These are phyloP conservation scores for Trichoderma koningiopsis DNA, from an alignment of 2,329 filamentous ascomycete species.

Conservation along the genomic window DNA sequence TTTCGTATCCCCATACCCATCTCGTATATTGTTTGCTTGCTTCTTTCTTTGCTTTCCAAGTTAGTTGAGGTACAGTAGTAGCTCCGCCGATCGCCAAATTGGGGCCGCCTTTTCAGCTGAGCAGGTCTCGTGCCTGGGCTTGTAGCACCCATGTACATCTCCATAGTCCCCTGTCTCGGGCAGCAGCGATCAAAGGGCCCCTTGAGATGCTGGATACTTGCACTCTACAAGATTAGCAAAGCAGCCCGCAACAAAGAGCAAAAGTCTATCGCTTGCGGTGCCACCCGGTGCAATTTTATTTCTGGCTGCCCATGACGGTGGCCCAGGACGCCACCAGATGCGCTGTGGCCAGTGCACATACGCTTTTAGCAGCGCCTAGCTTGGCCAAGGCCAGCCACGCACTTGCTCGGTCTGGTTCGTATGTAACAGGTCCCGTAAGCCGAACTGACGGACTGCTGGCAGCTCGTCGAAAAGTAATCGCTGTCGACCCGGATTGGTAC, in stretches of 20 bases:
- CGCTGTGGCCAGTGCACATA: conserved; percentile 18
- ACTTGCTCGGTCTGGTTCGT: too few species aligned
- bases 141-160: neutral
- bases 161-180: neutral
- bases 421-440: neutral
- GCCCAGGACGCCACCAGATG: conserved; percentile 21
- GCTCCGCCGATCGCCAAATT: conserved; percentile 19
- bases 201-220: neutral
- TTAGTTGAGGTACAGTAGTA: neutral
- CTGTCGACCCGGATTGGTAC: neutral
- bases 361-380: conserved; percentile 16
- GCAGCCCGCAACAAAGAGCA: neutral
- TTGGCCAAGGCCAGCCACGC: conserved; percentile 10
- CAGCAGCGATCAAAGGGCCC: neutral
- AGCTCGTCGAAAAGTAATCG: neutral
- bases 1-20: neutral
- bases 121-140: conserved; percentile 8
- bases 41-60: too few species aligned
- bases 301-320: conserved; percentile 6
- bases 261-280: neutral
- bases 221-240: neutral
- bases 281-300: conserved; percentile 5
- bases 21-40: neutral
- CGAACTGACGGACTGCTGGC: neutral
- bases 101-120: conserved; percentile 23